Evolutionary conservation across 2,329 filamentous ascomycete species (phyloP).

Genomic region (Albifimbria verrucaria): DNA sequence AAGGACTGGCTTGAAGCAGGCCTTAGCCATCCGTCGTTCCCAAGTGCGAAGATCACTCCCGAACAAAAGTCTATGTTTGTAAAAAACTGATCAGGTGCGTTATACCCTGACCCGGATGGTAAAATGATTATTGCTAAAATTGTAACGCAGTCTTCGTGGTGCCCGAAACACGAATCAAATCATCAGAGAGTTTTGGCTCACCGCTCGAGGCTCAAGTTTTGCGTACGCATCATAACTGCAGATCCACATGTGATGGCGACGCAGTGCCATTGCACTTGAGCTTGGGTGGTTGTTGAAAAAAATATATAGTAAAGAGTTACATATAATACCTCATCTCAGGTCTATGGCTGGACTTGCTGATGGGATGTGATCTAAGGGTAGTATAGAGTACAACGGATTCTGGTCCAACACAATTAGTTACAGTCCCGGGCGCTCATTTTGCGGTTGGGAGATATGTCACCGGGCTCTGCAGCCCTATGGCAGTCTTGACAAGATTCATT

Average conservation of each 20-base stretch:
- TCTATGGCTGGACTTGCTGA: too few species aligned
- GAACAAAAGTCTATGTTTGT: constrained; percentile 63
- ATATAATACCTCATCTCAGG: too few species aligned
- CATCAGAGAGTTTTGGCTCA: constrained; percentile 71
- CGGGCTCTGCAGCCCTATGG: constrained; percentile 48
- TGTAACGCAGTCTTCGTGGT: constrained; percentile 64
- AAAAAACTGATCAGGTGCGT: constrained; percentile 60
- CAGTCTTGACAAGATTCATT: constrained; percentile 50
- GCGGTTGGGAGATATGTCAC: background rate
- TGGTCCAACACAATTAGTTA: too few species aligned
- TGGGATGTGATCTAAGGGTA: too few species aligned
- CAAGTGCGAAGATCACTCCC: constrained; percentile 54
- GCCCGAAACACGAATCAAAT: constrained; percentile 62
- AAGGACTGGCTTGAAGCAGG: constrained; percentile 62
- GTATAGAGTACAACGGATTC: too few species aligned
- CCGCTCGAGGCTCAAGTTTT: constrained; percentile 59
- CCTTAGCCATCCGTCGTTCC: constrained; percentile 52
- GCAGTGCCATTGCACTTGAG: too few species aligned
- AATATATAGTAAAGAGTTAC: too few species aligned
- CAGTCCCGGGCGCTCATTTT: too few species aligned
- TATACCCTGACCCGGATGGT: background rate
- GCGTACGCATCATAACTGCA: constrained; percentile 51
- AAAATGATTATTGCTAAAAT: too few species aligned
- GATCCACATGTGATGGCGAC: too few species aligned
- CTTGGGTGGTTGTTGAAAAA: too few species aligned